These are phyloP conservation scores for Delitschia confertaspora DNA, from an alignment of 495 filamentous ascomycete species.

Conservation along the genomic window DNA sequence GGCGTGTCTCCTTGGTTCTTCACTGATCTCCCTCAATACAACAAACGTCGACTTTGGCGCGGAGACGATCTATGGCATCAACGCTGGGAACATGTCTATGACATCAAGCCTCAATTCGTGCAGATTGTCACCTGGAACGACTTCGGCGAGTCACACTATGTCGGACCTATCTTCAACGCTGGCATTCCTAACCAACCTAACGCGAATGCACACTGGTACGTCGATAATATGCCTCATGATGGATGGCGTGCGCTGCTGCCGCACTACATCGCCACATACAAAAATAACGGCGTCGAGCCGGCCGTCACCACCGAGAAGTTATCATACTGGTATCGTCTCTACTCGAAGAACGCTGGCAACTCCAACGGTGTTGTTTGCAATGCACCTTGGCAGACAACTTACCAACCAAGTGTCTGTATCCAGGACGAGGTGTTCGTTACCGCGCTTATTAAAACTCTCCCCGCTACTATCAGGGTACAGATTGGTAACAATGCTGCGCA, in stretches of 20 bases:
- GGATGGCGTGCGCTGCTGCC: constrained; percentile 5
- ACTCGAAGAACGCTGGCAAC: neutral
- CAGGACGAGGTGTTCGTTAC: constrained; percentile 9
- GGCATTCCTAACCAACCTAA: neutral
- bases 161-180: constrained; percentile 44
- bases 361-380: constrained; percentile 1
- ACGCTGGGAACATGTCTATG: constrained; percentile 60
- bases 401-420: neutral
- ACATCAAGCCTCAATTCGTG: constrained; percentile 56
- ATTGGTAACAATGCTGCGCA: too few relatives aligned
- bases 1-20: constrained; percentile 72
- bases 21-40: constrained; percentile 55
- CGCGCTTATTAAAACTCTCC: neutral
- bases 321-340: constrained; percentile 2
- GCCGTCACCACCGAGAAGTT: neutral
- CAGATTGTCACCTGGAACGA: constrained; percentile 60
- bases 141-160: constrained; percentile 67
- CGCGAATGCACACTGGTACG: constrained; percentile 5
- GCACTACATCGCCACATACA: constrained; percentile 6
- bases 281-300: constrained; percentile 1
- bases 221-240: constrained; percentile 13
- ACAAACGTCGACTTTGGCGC: constrained; percentile 66
- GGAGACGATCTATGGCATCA: constrained; percentile 65
- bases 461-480: constrained; percentile 1
- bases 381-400: constrained; percentile 1